phyloP scores from a whole-genome alignment of 2,329 filamentous ascomycete species.

The Stagonosporopsis chrysanthemi region DNA sequence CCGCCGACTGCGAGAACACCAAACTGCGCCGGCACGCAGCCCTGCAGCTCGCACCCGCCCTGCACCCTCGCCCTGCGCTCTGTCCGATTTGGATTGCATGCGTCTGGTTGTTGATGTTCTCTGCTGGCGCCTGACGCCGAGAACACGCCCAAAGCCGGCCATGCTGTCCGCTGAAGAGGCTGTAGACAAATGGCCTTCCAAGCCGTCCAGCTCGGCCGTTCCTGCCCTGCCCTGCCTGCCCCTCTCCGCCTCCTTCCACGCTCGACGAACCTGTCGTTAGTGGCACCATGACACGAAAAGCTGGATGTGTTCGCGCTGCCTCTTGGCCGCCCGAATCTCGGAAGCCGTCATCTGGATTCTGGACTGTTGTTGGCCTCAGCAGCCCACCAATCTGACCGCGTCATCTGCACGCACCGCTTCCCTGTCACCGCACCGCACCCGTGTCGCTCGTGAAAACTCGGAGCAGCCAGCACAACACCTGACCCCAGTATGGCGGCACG shows the following conservation, averaged over 20 bases:
- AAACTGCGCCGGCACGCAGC: not conserved
- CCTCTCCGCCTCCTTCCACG: conserved; percentile 12
- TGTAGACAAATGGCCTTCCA: conserved; percentile 5
- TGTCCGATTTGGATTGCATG: not conserved
- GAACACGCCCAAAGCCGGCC: not conserved
- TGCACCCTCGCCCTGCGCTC: not conserved
- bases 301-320: not conserved
- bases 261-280: conserved; percentile 7
- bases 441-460: no score
- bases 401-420: conserved; percentile 11
- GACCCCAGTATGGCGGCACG: not conserved
- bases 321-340: conserved; percentile 14
- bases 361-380: conserved; percentile 11
- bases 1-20: conserved; percentile 5
- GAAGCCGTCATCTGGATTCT: conserved; percentile 1
- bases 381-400: conserved; percentile 14
- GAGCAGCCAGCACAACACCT: conserved; percentile 7
- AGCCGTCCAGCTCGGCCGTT: conserved; percentile 6
- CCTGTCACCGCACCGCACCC: no score
- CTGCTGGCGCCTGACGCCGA: not conserved
- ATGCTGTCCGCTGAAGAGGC: conserved; percentile 11
- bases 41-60: conserved; percentile 1
- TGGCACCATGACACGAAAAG: conserved; percentile 9
- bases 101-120: not conserved
- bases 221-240: conserved; percentile 14